These are phyloP conservation scores for Talaromyces sp. DNA, from an alignment of 2,329 filamentous ascomycete genomes.

Conservation along the genomic window DNA sequence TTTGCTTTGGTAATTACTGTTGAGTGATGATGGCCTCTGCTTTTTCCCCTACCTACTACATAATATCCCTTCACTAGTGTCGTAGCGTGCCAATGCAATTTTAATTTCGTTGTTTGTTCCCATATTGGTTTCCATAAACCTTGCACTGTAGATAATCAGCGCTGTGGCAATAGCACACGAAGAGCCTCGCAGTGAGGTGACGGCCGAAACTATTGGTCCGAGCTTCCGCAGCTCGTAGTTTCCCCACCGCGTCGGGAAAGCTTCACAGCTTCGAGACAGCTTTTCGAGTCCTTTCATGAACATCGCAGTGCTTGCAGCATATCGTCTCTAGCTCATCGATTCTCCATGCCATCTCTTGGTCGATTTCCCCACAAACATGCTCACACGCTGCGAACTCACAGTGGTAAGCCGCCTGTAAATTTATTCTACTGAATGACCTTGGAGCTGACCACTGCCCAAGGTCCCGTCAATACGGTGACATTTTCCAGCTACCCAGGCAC, in stretches of 20 bases:
- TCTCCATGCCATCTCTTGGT: conserved; percentile 23
- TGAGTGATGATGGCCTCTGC: conserved; percentile 34
- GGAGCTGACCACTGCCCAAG: conserved; percentile 32
- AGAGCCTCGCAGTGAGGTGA: not conserved
- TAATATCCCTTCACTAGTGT: conserved; percentile 37
- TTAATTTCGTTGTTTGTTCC: conserved; percentile 21
- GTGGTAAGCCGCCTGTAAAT: conserved; percentile 24
- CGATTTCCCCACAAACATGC: conserved; percentile 33
- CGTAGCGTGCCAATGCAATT: conserved; percentile 35
- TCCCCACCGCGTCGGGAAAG: not conserved
- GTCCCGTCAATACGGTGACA: conserved; percentile 64
- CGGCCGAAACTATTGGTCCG: not conserved
- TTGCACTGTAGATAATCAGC: not conserved
- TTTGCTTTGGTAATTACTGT: conserved; percentile 29
- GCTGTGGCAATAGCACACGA: not conserved
- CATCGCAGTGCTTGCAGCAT: not conserved
- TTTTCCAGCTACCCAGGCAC: conserved; percentile 69
- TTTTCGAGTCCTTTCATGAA: not conserved
- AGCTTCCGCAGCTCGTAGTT: not conserved
- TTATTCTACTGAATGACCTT: not conserved
- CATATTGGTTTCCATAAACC: not conserved
- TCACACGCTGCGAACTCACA: conserved; percentile 41
- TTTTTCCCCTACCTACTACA: conserved; percentile 36
- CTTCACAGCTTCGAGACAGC: not conserved
- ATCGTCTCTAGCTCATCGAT: not conserved